phyloP scores from a whole-genome alignment of 257 asterid genomes.

The Ilex asprella region DNA sequence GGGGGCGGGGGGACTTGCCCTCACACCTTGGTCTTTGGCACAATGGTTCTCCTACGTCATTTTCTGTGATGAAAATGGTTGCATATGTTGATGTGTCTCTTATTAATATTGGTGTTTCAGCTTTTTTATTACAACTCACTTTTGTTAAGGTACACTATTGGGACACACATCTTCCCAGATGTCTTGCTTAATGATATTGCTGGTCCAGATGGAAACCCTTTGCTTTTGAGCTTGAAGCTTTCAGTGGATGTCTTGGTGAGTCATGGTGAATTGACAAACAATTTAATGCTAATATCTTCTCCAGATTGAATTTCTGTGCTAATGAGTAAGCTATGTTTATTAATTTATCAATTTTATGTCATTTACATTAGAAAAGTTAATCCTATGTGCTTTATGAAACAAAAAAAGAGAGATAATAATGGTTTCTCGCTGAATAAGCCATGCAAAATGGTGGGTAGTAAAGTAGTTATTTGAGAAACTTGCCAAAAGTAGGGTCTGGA shows the following conservation, averaged over 20 bases:
- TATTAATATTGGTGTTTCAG: not conserved
- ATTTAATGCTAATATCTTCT: constrained; percentile 15
- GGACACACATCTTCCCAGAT: constrained; percentile 71
- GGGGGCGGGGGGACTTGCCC: too few relatives aligned
- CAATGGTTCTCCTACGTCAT: too few relatives aligned
- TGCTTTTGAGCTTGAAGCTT: constrained; percentile 90
- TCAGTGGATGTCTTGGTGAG: constrained; percentile 96
- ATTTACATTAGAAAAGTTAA: not conserved
- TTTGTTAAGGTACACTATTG: constrained; percentile 64
- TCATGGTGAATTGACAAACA: constrained; percentile 17
- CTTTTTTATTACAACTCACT: not conserved
- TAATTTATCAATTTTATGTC: not conserved
- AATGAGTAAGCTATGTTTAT: not conserved
- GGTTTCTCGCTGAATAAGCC: too few relatives aligned
- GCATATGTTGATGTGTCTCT: constrained; percentile 9
- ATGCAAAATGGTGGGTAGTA: too few relatives aligned
- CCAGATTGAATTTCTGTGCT: not conserved
- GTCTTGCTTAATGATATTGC: constrained; percentile 94
- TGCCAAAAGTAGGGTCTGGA: too few relatives aligned
- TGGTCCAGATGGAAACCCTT: constrained; percentile 93
- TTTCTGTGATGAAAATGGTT: constrained; percentile 9
- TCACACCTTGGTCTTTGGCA: too few relatives aligned
- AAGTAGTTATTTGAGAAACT: too few relatives aligned
- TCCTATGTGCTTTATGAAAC: not conserved
- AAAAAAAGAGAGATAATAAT: too few relatives aligned